Conservation (phyloP, 371 early-diverging fungal genomes). For the Mortierella sp. region DNA sequence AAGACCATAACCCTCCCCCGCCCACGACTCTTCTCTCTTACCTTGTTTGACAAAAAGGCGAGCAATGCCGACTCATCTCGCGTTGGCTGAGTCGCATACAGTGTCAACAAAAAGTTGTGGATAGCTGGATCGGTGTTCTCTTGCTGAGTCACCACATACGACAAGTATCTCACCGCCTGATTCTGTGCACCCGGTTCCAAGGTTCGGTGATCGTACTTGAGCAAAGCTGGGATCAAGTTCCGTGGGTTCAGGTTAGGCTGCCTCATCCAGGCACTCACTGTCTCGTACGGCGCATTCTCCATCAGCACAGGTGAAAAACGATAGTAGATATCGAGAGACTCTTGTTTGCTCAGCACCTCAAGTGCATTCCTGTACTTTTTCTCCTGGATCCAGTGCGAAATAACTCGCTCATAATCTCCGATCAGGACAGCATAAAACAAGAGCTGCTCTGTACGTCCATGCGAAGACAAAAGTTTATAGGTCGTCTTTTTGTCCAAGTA, state of each 20-base stretch:
- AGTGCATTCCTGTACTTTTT: conserved; percentile 80
- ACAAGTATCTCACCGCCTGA: conserved; percentile 90
- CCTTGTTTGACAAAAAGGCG: conserved; percentile 77
- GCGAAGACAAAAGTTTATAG: conserved; percentile 82
- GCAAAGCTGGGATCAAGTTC: conserved; percentile 87
- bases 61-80: conserved; percentile 72
- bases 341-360: conserved; percentile 78
- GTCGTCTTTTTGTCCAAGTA: conserved; percentile 75
- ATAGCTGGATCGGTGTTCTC: conserved; percentile 85
- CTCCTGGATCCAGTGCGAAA: conserved; percentile 82
- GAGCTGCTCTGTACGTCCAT: conserved; percentile 82
- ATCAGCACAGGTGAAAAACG: conserved; percentile 85
- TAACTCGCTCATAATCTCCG: conserved; percentile 83
- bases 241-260: conserved; percentile 83
- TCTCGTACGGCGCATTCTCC: conserved; percentile 80
- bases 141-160: conserved; percentile 80
- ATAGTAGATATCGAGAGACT: conserved; percentile 81
- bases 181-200: conserved; percentile 60
- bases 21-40: conserved; percentile 14
- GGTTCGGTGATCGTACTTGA: conserved; percentile 74
- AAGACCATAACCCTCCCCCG: background rate
- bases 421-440: conserved; percentile 82
- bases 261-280: conserved; percentile 87
- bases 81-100: conserved; percentile 81
- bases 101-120: conserved; percentile 90